These are phyloP conservation scores for Podila epicladia DNA, from an alignment of 192 early-diverging fungal genomes.

Conservation along the genomic window DNA sequence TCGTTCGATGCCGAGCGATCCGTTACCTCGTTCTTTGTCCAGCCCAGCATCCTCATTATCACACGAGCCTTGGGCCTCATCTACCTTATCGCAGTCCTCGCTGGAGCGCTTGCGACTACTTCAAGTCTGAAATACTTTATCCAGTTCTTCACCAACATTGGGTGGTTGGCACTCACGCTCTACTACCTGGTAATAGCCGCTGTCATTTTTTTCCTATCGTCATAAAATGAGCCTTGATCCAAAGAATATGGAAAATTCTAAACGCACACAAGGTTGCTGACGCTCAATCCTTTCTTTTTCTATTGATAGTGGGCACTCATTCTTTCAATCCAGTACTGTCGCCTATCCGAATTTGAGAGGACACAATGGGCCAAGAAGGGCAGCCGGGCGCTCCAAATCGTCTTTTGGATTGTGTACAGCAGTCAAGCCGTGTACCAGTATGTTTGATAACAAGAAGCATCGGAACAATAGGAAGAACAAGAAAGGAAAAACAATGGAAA, in stretches of 20 bases:
- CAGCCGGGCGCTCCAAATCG: background rate
- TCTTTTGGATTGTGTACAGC: constrained; percentile 25
- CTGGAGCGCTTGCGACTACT: constrained; percentile 8
- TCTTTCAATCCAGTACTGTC: constrained; percentile 19
- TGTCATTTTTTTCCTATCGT: background rate
- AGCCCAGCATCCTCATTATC: background rate
- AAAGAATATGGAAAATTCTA: too few species aligned
- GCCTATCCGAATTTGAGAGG: constrained; percentile 3
- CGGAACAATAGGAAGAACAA: too few species aligned
- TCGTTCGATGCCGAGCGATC: constrained; percentile 6
- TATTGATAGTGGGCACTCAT: constrained; percentile 16
- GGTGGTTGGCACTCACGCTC: background rate
- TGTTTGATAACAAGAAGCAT: background rate
- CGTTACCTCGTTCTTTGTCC: constrained; percentile 5
- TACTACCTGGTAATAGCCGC: constrained; percentile 13
- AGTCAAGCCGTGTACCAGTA: constrained; percentile 20
- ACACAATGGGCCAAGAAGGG: constrained; percentile 1
- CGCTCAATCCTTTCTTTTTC: background rate
- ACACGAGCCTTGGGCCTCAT: constrained; percentile 5
- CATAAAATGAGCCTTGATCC: background rate
- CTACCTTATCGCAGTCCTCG: constrained; percentile 11
- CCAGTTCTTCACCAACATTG: constrained; percentile 18
- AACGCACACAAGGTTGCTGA: background rate
- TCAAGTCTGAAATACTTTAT: constrained; percentile 15
- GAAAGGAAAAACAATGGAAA: too few species aligned